Evolutionary conservation across 2,329 filamentous ascomycete genomes (phyloP), one percentile per base, ranked within the genome.

Genomic region (Pseudogymnoascus sp.): DNA sequence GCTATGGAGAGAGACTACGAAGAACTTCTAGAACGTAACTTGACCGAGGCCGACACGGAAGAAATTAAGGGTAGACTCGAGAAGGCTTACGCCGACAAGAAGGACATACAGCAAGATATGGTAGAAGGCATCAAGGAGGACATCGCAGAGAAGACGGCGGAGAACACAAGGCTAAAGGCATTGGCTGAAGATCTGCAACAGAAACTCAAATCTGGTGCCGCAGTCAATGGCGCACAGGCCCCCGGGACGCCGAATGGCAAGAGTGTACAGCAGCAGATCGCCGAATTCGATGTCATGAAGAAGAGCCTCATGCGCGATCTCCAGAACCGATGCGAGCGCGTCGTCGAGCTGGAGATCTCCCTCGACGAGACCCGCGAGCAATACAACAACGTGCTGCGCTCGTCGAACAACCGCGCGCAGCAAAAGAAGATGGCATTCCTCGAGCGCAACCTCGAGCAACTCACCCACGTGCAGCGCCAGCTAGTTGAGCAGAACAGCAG

Each of bases 381-480:
- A 78, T 99, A 99, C 80, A 97, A 99, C 81, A 97, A 96, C 71
- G 94, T 99, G 64, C 84, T 99, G 63, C 88, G 93, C 62, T 94
- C 91, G 59, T 96, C 91, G 68, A 99, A 99, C 81, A 97, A 96
- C 81, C 89, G 94, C 64, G 93, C 94, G 23, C 94, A 99, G 79
- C 94, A 99, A 78, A 99, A 99, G 89, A 99, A 99, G 84, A 97
- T 99, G 90, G 95, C 94, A 14, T 99, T 99, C 83, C 79, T 99
- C 60, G 94, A 99, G 80, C 89, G 94, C 73, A 99, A 99, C 74
- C 85, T 99, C 41, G 94, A 99, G 78, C 94, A 99, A 77, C 83
- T 99, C 62, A 99, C 94, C 3, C 91, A 96, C 72, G 94, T 99
- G 61, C 94, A 99, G 77, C 87, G 94, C 62, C 94, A 99, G 78